Evolutionary conservation across 768 basidiomycete species (phyloP), one percentile per base, ranked within the genome.

Genomic region (Polyporus arcularius): DNA sequence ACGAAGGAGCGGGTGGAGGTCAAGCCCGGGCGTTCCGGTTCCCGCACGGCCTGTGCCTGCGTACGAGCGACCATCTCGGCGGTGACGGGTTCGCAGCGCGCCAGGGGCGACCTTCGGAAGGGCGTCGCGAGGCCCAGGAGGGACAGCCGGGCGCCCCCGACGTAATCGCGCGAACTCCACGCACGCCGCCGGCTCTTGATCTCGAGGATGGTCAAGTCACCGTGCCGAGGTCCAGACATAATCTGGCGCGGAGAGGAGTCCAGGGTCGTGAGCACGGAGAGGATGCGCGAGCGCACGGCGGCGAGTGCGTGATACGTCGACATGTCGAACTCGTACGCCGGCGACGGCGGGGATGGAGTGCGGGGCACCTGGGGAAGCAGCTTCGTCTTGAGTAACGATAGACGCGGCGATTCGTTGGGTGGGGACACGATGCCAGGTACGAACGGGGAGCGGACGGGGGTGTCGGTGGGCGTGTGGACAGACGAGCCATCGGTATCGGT

Each of bases 111-210:
- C 57, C 80, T 80, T 26, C 68, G 75, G 62, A 77, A 71, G 0
- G 87, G 86, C 47, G 74, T 75, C 11, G 82, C 78, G 54, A 89
- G 76, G 1, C 79, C 82, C 57, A 84, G 42, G 39, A 78, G 75
- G 12, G 71, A 65, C 26, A 75, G 63, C 2, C 70, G 68, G 16
- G 74, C 72, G 9, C 73, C 65, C 52, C 74, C 73, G 51, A 79
- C 68, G 60, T 82, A 76, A 18, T 79, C 78, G 39, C 80, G 76
- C 62, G 83, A 83, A 55, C 83, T 77, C 89, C 89, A 91, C 7
- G 89, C 89, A 10, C 87, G 78, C 32, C 89, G 79, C 41, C 83
- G 78, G 38, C 83, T 82, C 62, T 81, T 81, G 42, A 83, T 77
- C 69, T 87, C 86, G 26, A 90, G 74, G 6, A 83, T 71, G 15